A percentile compares a stretch with the other conserved stretches of the same genome.
These are phyloP conservation scores for Thyridium curvatum DNA, from an alignment of 2,329 filamentous ascomycete genomes.

Conservation along the genomic window DNA sequence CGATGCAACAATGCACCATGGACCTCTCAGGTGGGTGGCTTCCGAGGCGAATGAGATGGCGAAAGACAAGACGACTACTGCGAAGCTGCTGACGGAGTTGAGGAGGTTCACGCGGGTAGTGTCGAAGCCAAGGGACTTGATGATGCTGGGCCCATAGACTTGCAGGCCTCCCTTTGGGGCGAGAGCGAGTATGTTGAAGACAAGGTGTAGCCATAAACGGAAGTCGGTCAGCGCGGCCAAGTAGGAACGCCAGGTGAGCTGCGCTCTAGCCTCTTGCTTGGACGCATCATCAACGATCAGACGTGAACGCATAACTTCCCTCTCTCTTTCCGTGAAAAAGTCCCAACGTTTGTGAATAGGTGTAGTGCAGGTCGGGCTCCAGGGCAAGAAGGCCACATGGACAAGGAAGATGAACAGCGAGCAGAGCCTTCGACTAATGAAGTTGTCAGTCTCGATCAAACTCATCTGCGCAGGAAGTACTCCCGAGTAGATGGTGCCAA, in stretches of 20 bases:
- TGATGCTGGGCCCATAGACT: slow-evolving; percentile 10
- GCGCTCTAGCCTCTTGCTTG: slow-evolving; percentile 3
- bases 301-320: too few species aligned
- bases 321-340: too few species aligned
- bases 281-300: too few species aligned
- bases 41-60: slow-evolving; percentile 8
- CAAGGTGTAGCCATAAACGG: slow-evolving; percentile 9
- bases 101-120: slow-evolving; percentile 12
- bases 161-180: slow-evolving; percentile 7
- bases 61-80: slow-evolving; percentile 6
- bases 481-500: slow-evolving; percentile 4
- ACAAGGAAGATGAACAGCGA: slow-evolving; percentile 6
- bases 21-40: slow-evolving; percentile 5
- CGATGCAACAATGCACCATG: slow-evolving; percentile 7
- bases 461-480: background rate
- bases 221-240: slow-evolving; percentile 4
- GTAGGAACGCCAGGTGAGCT: slow-evolving; percentile 4
- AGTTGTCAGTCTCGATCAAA: background rate
- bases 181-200: slow-evolving; percentile 7
- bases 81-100: slow-evolving; percentile 9
- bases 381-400: slow-evolving; percentile 6
- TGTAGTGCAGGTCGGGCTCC: slow-evolving; percentile 2
- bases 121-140: slow-evolving; percentile 10
- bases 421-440: slow-evolving; percentile 3
- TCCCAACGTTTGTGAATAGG: too few species aligned